phyloP scores from a whole-genome alignment of 2,329 filamentous ascomycete genomes.

The Aspergillus quadricinctus region DNA sequence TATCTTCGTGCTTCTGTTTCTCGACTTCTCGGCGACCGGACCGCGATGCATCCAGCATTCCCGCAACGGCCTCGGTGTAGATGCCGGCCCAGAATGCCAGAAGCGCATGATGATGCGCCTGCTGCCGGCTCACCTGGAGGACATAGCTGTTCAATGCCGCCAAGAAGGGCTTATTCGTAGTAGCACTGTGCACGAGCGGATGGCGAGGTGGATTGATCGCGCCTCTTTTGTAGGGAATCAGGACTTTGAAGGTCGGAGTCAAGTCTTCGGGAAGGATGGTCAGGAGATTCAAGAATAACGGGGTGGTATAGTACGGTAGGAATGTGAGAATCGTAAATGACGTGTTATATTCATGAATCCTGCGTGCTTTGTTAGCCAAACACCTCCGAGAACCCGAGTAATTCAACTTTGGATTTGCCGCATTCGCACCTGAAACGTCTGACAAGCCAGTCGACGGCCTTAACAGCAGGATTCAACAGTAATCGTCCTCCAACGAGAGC shows the following conservation, averaged over 20 bases:
- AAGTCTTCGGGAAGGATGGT: conserved; percentile 76
- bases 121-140: conserved; percentile 65
- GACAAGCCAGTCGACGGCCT: conserved; percentile 91
- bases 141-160: conserved; percentile 73
- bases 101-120: conserved; percentile 71
- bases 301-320: conserved; percentile 83
- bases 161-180: conserved; percentile 72
- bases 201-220: conserved; percentile 72
- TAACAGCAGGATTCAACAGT: conserved; percentile 80
- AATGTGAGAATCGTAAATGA: conserved; percentile 74
- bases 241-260: conserved; percentile 72
- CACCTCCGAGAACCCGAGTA: background rate
- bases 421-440: conserved; percentile 72
- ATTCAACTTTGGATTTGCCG: background rate
- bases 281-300: conserved; percentile 78
- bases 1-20: conserved; percentile 72
- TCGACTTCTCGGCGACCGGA: conserved; percentile 74
- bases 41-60: conserved; percentile 70
- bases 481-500: conserved; percentile 71
- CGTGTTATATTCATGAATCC: conserved; percentile 89
- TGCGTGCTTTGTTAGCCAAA: conserved; percentile 34
- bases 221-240: conserved; percentile 79
- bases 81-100: conserved; percentile 89
- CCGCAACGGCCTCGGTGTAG: conserved; percentile 77
- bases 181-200: conserved; percentile 77